Conservation (phyloP, 139 green algal species). For the Parachlorella kessleri region DNA sequence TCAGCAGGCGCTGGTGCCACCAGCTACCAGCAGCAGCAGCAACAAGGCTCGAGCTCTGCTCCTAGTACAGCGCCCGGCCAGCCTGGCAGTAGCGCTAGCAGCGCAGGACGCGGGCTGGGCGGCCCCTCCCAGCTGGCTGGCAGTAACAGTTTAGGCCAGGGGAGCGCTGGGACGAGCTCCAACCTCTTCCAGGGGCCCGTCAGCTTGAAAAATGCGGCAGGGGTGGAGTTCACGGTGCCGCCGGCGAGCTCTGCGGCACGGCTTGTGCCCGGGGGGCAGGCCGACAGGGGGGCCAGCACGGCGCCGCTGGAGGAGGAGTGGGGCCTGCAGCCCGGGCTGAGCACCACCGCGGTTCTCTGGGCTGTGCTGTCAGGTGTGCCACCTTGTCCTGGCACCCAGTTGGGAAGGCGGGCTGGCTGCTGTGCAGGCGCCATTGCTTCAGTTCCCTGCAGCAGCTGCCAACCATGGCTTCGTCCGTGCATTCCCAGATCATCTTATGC, state of each 20-base stretch:
- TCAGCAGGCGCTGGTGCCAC: background rate
- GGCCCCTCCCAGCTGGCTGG: background rate
- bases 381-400: no score
- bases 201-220: conserved; percentile 33
- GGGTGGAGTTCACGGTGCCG: conserved; percentile 29
- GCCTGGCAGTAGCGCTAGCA: background rate
- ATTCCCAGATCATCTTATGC: no score
- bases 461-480: no score
- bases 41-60: no score
- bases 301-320: conserved; percentile 1
- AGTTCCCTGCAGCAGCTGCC: no score
- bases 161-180: no score
- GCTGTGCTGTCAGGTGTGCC: conserved; percentile 24
- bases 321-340: conserved; percentile 23
- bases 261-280: background rate
- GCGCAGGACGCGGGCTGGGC: background rate
- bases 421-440: no score
- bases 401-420: no score
- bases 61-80: no score
- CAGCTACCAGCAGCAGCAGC: background rate
- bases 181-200: background rate
- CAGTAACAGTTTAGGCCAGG: no score
- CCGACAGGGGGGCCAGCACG: no score
- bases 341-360: conserved; percentile 13
- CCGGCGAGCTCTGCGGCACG: background rate